Percentiles rank a stretch among this genome's conserved stretches.
phyloP scores from a whole-genome alignment of 1,139 yeast genomes.

The Scheffersomyces stambukii region DNA sequence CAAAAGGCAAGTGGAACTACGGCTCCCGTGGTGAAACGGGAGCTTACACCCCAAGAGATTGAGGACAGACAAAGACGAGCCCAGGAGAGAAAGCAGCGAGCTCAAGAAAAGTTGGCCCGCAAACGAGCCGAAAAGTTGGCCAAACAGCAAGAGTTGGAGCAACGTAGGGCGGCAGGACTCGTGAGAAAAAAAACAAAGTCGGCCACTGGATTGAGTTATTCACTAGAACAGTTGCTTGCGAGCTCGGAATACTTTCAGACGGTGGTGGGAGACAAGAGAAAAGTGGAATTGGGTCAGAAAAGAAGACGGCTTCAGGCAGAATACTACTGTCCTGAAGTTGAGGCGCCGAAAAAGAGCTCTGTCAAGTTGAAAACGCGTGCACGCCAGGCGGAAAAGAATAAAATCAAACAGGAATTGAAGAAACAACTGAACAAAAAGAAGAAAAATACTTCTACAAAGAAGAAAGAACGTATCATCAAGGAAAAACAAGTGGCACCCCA shows the following conservation, averaged over 20 bases:
- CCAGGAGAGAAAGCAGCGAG: neutral
- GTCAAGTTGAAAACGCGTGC: conserved; percentile 5
- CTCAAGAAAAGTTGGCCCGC: neutral
- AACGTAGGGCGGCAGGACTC: conserved; percentile 6
- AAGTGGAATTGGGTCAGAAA: conserved; percentile 29
- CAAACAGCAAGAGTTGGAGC: conserved; percentile 1
- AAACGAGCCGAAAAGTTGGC: neutral
- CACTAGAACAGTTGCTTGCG: conserved; percentile 14
- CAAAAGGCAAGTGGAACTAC: conserved; percentile 5
- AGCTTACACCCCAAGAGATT: conserved; percentile 6
- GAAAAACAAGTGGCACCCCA: conserved; percentile 2
- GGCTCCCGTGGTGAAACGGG: conserved; percentile 1
- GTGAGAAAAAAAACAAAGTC: conserved; percentile 9
- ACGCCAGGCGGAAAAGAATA: conserved; percentile 9
- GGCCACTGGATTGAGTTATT: too few relatives aligned
- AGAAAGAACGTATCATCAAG: conserved; percentile 8
- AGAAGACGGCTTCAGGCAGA: conserved; percentile 27
- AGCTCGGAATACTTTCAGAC: conserved; percentile 38
- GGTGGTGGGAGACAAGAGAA: conserved; percentile 31
- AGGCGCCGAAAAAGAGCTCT: conserved; percentile 6
- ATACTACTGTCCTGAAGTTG: conserved; percentile 22
- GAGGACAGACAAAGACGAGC: conserved; percentile 2
- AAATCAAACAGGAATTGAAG: conserved; percentile 7
- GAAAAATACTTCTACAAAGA: conserved; percentile 3
- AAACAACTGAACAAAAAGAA: conserved; percentile 5